Conservation (phyloP, 257 asterid species). For the Paulownia fortunei region DNA sequence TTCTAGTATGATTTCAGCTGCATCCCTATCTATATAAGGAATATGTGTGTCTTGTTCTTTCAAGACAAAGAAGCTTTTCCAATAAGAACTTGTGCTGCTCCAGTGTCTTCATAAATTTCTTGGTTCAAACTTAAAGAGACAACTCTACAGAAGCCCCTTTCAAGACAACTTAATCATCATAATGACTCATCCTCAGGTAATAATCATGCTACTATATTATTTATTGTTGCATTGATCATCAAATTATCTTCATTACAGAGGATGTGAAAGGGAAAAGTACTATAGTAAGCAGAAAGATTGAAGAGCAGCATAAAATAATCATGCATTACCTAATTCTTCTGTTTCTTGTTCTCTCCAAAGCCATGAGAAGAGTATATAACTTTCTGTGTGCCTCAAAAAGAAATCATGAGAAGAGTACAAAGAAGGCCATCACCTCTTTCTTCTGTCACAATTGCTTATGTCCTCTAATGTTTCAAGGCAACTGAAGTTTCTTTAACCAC, state of each 20-base stretch:
- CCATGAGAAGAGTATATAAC: no score
- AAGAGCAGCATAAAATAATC: no score
- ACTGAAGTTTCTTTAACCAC: not conserved
- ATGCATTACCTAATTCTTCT: no score
- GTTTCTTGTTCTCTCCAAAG: no score
- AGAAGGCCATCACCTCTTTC: not conserved
- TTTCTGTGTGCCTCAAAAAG: no score
- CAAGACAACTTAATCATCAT: not conserved
- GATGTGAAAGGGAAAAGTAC: no score
- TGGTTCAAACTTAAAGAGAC: not conserved
- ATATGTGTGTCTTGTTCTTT: slow-evolving; percentile 53
- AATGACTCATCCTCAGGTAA: not conserved
- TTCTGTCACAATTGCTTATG: not conserved
- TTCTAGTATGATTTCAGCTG: slow-evolving; percentile 43
- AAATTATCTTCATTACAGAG: no score
- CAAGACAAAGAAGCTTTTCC: slow-evolving; percentile 42
- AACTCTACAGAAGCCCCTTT: not conserved
- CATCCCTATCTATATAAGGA: slow-evolving; percentile 31
- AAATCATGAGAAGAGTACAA: not conserved
- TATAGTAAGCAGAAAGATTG: not conserved
- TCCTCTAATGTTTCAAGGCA: not conserved
- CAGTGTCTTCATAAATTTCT: not conserved
- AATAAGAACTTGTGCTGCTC: slow-evolving; percentile 25
- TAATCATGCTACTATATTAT: not conserved
- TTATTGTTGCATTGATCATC: not conserved